Conservation (phyloP, 805 yeast genomes). For the Starmerella potacharoeniae region DNA sequence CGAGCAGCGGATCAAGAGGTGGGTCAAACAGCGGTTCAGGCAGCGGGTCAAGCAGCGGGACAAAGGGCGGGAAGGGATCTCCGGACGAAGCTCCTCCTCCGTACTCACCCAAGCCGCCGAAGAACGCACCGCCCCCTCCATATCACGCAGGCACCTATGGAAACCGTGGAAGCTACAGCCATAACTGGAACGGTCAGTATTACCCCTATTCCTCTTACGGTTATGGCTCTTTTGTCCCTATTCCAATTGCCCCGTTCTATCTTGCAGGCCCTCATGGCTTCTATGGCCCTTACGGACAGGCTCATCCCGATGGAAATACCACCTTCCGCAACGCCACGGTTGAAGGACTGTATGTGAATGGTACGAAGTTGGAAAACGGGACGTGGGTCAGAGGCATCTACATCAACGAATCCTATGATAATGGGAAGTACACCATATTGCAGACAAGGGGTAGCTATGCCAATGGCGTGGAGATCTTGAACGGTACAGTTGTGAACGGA, state of each 20-base stretch:
- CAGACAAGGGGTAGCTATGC: background rate
- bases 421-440: background rate
- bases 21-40: background rate
- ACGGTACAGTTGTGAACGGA: background rate
- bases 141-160: slow-evolving; percentile 3
- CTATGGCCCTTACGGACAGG: slow-evolving; percentile 5
- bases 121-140: background rate
- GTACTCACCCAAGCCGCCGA: background rate
- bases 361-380: background rate
- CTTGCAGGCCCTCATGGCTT: slow-evolving; percentile 12
- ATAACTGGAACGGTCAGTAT: slow-evolving; percentile 10
- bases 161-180: background rate
- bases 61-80: background rate
- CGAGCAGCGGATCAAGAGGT: background rate
- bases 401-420: background rate
- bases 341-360: slow-evolving; percentile 1
- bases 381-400: background rate
- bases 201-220: slow-evolving; percentile 5
- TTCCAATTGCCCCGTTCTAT: slow-evolving; percentile 3
- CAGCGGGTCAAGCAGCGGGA: no score
- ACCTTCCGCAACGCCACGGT: background rate
- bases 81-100: slow-evolving; percentile 2
- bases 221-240: background rate
- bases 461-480: background rate
- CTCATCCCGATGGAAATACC: no score